Evolutionary conservation across 1,139 yeast species (phyloP), one percentile per base, ranked within the genome.

Genomic region (Eremothecium coryli): DNA sequence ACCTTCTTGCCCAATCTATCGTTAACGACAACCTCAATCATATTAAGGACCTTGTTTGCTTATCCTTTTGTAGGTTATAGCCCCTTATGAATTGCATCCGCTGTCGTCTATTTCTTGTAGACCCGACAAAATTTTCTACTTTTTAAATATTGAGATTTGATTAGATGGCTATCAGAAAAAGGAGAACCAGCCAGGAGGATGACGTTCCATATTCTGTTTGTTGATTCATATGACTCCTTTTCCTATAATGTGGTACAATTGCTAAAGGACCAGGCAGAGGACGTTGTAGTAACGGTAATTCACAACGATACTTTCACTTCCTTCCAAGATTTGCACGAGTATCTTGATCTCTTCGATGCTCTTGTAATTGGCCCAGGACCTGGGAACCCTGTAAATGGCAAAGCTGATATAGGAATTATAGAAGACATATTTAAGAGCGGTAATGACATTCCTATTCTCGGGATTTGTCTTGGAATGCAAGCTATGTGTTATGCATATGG

Each of bases 291-390:
- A 9, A 61, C 70, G 23, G 78, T 82, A 2, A 72, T 86, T 27
- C 90, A 80, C 50, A 85, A 85, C 53, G 94, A 88, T 56, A 62
- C 84, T 0, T 65, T 79, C 38, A 31, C 57, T 4, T 31, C 40
- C 2, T 60, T 69, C 9, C 63, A 66, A 8, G 58, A 61, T 21
- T 62, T 76, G 29, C 30, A 33, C 8, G 33, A 35, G 2, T 54
- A 63, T 22, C 48, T 67, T 6, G 54, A 62, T 1, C 53, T 64
- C n/a, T 79, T 85, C 47, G 84, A 81, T 38, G 86, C 85, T 31
- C 68, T 93, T 4, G 76, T 90, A 0, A 69, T 90, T 10, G 98
- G 98, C 0, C 99, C 99, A 0, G 99, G 99, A 0, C 99, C 99
- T 0, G 99, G 99, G 0, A 76, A 82, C 46, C 98, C 98, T 0